Base-by-base conservation (phyloP, 2,329 filamentous ascomycete genomes). In the Fusarium tupiense region DNA sequence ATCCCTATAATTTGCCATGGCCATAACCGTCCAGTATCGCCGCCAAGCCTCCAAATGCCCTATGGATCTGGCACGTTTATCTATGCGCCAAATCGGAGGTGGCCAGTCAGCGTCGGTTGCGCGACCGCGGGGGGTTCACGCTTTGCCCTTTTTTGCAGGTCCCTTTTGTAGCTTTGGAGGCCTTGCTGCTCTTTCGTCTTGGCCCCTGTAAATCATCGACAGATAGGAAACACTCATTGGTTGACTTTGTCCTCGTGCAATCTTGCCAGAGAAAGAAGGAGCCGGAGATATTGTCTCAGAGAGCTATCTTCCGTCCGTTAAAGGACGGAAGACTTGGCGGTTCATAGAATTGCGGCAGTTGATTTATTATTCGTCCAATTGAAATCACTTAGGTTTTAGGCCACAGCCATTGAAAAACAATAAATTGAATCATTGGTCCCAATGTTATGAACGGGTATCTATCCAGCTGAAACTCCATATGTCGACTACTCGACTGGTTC, bases 61-160 rank as follows among this genome's bases (percentile, higher is more conserved):
- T 79, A 77, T 79, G 70, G 75, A 79, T 74, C 72, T 71, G 67
- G 76, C 77, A 79, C 76, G 77, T 79, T 80, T 74, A 66, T 71
- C 69, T 73, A 71, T 75, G 75, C 68, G 69, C 67, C 49, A 71
- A 61, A 71, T 69, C 50, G 53, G 57, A 77, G 63, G 64, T 29
- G 56, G 29, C 73, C 73, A 75, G 43, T 75, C 60, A 75, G 66
- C 59, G 43, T 66, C 37, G 50, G 29, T 40, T 66, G 7, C 41
- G 37, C 16, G 31, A 29, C 58, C 29, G 47, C 35, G 29, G 31
- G 47, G 61, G 37, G 11, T 35, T 31, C 37, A 33, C 69, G 69
- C 76, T 60, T 75, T 77, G 68, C 76, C 76, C 61, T 54, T 74
- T 78, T 78, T 74, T 72, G 76, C 76, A 78, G 76, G 76, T 77